Percentiles rank a stretch among this genome's conserved stretches.
Conservation (phyloP, 1,284 basidiomycete species). For the Ustilago curta region DNA sequence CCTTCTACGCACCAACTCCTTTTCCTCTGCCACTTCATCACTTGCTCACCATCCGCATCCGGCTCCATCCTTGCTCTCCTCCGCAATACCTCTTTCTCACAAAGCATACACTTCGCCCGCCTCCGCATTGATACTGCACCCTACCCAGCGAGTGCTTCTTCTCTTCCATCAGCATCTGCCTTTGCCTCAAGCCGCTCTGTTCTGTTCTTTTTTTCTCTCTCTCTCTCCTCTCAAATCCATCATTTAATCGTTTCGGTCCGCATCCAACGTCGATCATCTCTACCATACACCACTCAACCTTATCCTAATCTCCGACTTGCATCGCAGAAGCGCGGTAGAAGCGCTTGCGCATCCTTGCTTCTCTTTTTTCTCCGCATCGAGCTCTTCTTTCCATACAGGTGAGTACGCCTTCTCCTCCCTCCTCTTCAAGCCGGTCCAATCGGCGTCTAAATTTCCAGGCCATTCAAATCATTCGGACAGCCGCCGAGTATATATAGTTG, state of each 20-base stretch:
- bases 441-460: not conserved
- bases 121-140: slow-evolving; percentile 33
- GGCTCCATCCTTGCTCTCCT: slow-evolving; percentile 14
- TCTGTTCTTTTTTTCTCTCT: not conserved
- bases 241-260: slow-evolving; percentile 1
- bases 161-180: slow-evolving; percentile 3
- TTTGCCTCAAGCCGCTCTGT: not conserved
- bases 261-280: slow-evolving; percentile 15
- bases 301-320: slow-evolving; percentile 31
- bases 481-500: slow-evolving; percentile 17
- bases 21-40: slow-evolving; percentile 9
- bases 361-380: slow-evolving; percentile 25
- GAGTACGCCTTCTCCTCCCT: not conserved
- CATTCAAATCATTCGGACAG: not conserved
- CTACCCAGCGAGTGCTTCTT: slow-evolving; percentile 8
- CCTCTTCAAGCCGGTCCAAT: not conserved
- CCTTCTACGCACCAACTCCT: slow-evolving; percentile 15
- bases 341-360: slow-evolving; percentile 14
- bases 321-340: slow-evolving; percentile 9
- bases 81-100: not conserved
- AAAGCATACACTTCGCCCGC: slow-evolving; percentile 1
- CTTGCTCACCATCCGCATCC: slow-evolving; percentile 29
- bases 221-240: not conserved
- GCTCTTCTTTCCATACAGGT: slow-evolving; percentile 2
- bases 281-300: slow-evolving; percentile 17